Percentiles rank a stretch among this genome's conserved stretches.
Evolutionary conservation across 345 rosid genomes (phyloP).

Genomic region (Lepidium sativum): DNA sequence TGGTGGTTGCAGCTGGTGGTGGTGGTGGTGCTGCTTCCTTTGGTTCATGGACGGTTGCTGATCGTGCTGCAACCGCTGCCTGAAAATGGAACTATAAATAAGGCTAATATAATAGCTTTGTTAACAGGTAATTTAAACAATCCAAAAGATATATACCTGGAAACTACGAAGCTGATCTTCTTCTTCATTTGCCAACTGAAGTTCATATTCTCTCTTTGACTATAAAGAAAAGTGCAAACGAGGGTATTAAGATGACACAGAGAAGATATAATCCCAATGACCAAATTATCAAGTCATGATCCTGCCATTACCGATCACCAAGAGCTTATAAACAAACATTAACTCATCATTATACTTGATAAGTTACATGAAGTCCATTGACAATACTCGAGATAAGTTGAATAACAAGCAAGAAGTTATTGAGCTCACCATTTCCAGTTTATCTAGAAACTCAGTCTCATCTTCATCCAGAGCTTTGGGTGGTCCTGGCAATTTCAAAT

Average conservation of each 20-base stretch:
- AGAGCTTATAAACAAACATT: neutral
- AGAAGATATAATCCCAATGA: neutral
- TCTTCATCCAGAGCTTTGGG: slow-evolving; percentile 97
- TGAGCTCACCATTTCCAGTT: slow-evolving; percentile 57
- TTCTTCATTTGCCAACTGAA: slow-evolving; percentile 64
- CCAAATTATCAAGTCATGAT: neutral
- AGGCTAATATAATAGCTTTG: neutral
- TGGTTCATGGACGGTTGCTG: slow-evolving; percentile 46
- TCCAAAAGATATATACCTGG: slow-evolving; percentile 43
- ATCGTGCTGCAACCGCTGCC: slow-evolving; percentile 84
- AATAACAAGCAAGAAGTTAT: neutral
- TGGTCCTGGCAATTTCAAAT: slow-evolving; percentile 49
- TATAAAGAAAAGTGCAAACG: slow-evolving; percentile 18
- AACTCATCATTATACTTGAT: no score
- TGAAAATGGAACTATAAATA: slow-evolving; percentile 22
- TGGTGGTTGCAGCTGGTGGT: slow-evolving; percentile 23
- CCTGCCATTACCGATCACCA: neutral
- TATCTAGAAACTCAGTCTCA: slow-evolving; percentile 94
- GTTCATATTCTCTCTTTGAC: slow-evolving; percentile 77
- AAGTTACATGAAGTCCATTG: neutral
- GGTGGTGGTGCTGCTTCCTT: slow-evolving; percentile 39
- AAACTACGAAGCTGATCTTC: slow-evolving; percentile 64
- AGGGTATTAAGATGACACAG: neutral
- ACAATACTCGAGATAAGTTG: neutral
- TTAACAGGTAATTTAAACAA: neutral